phyloP scores from a whole-genome alignment of 2,329 filamentous ascomycete genomes.

The Amesomyces nigricolor region DNA sequence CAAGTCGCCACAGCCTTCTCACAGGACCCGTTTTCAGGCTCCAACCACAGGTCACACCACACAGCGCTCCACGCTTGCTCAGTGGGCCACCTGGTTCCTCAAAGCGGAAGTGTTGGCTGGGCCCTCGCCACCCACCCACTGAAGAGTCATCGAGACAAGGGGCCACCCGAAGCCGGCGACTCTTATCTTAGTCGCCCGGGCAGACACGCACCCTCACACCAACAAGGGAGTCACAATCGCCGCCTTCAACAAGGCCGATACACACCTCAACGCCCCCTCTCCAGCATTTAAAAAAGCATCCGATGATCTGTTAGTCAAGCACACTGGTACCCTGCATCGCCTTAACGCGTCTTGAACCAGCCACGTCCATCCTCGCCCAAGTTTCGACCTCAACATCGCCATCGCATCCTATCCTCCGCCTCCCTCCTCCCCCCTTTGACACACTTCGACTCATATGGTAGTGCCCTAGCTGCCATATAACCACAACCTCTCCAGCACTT shows the following conservation, averaged over 20 bases:
- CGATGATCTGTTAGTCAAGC: slow-evolving; percentile 11
- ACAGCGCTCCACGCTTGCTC: slow-evolving; percentile 24
- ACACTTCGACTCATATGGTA: slow-evolving; percentile 27
- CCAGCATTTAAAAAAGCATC: slow-evolving; percentile 20
- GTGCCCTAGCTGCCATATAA: slow-evolving; percentile 31
- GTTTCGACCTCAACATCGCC: slow-evolving; percentile 6
- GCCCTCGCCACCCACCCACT: slow-evolving; percentile 24
- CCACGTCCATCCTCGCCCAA: slow-evolving; percentile 10
- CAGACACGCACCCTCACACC: slow-evolving; percentile 20
- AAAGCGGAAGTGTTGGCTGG: slow-evolving; percentile 26
- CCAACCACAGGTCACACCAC: slow-evolving; percentile 30
- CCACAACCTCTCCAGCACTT: slow-evolving; percentile 20
- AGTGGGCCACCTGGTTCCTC: slow-evolving; percentile 32
- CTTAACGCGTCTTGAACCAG: slow-evolving; percentile 13
- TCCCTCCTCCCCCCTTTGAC: slow-evolving; percentile 8
- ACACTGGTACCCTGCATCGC: slow-evolving; percentile 26
- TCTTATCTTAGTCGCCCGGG: slow-evolving; percentile 24
- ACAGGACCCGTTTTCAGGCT: slow-evolving; percentile 30
- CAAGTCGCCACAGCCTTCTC: slow-evolving; percentile 27
- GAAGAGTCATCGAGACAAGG: slow-evolving; percentile 29
- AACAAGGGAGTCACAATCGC: slow-evolving; percentile 23
- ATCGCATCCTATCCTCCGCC: slow-evolving; percentile 3
- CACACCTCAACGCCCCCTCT: slow-evolving; percentile 12
- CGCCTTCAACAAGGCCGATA: slow-evolving; percentile 18
- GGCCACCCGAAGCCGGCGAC: slow-evolving; percentile 23